phyloP scores from a whole-genome alignment of 768 basidiomycete species.

The Calocera viscosa region DNA sequence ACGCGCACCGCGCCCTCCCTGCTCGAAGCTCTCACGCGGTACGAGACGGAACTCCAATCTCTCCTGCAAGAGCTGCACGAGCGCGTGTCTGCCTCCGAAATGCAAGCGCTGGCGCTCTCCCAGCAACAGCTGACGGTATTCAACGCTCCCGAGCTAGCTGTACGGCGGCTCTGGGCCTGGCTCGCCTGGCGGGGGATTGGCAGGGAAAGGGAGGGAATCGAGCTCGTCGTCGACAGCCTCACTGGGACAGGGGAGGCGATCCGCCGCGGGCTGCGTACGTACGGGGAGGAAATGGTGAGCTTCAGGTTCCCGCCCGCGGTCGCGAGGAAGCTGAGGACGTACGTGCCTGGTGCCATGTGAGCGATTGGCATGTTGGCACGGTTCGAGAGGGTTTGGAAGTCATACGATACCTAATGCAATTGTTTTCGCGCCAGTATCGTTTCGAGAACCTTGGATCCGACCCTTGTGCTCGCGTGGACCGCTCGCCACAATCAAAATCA shows the following conservation, averaged over 20 bases:
- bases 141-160: not conserved
- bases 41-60: not conserved
- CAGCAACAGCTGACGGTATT: not conserved
- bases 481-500: no score
- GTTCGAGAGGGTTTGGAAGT: not conserved
- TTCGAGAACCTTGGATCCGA: no score
- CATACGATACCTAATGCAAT: not conserved
- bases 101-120: not conserved
- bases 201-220: not conserved
- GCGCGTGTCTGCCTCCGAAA: not conserved
- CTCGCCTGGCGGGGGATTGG: not conserved
- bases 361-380: not conserved
- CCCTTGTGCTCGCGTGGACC: no score
- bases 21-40: not conserved
- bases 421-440: no score
- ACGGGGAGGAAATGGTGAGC: not conserved
- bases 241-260: not conserved
- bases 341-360: not conserved
- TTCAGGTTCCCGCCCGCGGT: not conserved
- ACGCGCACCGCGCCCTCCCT: not conserved
- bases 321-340: not conserved
- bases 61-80: not conserved
- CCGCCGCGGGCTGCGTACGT: not conserved
- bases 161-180: not conserved
- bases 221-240: not conserved